phyloP scores from a whole-genome alignment of 2,329 filamentous ascomycete genomes.

The Nothomitra cinnamomea region DNA sequence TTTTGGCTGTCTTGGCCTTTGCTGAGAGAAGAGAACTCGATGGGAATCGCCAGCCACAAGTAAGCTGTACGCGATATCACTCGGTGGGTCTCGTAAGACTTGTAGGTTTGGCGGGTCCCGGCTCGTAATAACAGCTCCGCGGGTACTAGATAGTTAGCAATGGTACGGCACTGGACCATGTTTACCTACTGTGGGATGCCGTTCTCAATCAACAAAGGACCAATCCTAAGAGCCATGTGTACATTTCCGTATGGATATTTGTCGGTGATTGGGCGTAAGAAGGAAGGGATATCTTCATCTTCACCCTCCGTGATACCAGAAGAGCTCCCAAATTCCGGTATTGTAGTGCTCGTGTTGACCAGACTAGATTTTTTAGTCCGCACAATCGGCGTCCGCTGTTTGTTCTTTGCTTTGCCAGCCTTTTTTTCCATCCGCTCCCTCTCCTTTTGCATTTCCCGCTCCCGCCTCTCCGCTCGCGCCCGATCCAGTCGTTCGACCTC shows the following conservation, averaged over 20 bases:
- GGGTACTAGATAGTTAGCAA: constrained; percentile 8
- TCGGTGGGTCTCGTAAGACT: background rate
- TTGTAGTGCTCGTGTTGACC: background rate
- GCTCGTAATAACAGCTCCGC: constrained; percentile 10
- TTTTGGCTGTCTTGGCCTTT: constrained; percentile 11
- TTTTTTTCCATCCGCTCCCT: constrained; percentile 1
- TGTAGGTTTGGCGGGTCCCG: constrained; percentile 9
- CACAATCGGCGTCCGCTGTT: background rate
- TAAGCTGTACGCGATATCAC: background rate
- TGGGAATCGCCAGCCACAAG: background rate
- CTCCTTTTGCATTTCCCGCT: background rate
- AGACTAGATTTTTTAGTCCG: background rate
- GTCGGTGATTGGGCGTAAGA: constrained; percentile 17
- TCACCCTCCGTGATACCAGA: constrained; percentile 6
- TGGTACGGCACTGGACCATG: background rate
- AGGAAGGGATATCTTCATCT: constrained; percentile 17
- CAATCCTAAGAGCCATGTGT: constrained; percentile 25
- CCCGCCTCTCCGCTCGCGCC: background rate
- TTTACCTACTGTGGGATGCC: constrained; percentile 21
- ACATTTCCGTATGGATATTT: constrained; percentile 24
- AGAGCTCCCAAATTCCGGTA: constrained; percentile 1
- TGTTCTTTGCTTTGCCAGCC: constrained; percentile 1
- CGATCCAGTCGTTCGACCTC: constrained; percentile 3
- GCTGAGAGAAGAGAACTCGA: constrained; percentile 8
- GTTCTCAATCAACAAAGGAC: constrained; percentile 25